phyloP scores from a whole-genome alignment of 2,329 filamentous ascomycete species.

The Colletotrichum shisoi region DNA sequence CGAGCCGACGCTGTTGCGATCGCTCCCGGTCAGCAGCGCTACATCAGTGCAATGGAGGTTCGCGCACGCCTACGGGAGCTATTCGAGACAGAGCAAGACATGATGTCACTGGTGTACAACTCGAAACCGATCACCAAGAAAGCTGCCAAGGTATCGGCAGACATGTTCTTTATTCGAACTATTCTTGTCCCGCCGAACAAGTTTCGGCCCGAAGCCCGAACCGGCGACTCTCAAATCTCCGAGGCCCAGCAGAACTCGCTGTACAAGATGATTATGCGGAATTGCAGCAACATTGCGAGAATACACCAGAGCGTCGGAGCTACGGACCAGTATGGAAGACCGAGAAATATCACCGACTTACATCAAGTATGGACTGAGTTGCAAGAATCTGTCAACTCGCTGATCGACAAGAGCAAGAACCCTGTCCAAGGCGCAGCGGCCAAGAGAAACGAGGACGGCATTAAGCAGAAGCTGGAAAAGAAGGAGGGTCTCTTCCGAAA shows the following conservation, averaged over 20 bases:
- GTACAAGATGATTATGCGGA: conserved; percentile 83
- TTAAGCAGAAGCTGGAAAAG: conserved; percentile 98
- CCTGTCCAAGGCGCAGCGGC: conserved; percentile 80
- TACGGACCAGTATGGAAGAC: conserved; percentile 54
- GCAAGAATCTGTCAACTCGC: conserved; percentile 88
- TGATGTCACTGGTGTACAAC: conserved; percentile 85
- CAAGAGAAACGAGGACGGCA: conserved; percentile 84
- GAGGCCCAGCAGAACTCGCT: conserved; percentile 89
- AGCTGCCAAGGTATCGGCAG: conserved; percentile 67
- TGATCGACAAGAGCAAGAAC: conserved; percentile 90
- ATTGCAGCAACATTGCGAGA: conserved; percentile 75
- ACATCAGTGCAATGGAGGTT: conserved; percentile 84
- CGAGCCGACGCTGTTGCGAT: conserved; percentile 49
- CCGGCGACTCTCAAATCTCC: conserved; percentile 80
- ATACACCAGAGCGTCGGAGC: conserved; percentile 63
- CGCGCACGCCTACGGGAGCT: conserved; percentile 78
- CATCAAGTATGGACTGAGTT: conserved; percentile 83
- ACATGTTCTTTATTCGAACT: conserved; percentile 93
- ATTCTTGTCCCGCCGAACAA: conserved; percentile 91
- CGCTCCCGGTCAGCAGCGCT: conserved; percentile 66
- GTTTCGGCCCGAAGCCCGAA: conserved; percentile 85
- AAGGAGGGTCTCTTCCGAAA: conserved; percentile 98
- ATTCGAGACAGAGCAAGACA: conserved; percentile 86
- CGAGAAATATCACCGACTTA: conserved; percentile 74
- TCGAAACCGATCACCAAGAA: conserved; percentile 70